These are phyloP conservation scores for Pyrenophora teres DNA, from an alignment of 2,329 filamentous ascomycete species.

Conservation along the genomic window DNA sequence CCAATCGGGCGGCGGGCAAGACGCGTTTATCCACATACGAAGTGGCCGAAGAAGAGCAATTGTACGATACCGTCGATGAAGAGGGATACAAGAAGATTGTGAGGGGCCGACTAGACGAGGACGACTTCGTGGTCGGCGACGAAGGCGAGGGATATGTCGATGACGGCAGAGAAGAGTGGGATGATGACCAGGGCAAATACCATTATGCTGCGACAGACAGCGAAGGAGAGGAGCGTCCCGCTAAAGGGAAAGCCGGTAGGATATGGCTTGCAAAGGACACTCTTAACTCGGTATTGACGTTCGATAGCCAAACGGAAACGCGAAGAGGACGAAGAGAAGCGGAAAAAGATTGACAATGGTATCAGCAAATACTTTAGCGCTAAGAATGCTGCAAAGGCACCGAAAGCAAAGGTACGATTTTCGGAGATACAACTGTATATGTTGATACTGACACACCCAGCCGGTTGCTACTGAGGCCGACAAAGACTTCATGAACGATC, in stretches of 20 bases:
- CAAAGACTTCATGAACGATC: conserved; percentile 80
- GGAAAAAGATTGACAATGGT: conserved; percentile 84
- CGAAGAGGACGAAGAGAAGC: conserved; percentile 82
- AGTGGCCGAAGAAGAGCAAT: conserved; percentile 77
- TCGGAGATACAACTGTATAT: neutral
- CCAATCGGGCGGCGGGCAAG: conserved; percentile 85
- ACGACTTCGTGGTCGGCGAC: conserved; percentile 98
- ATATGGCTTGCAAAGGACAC: neutral
- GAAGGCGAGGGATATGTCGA: conserved; percentile 97
- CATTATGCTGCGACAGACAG: conserved; percentile 67
- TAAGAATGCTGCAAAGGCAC: conserved; percentile 64
- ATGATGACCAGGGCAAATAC: conserved; percentile 73
- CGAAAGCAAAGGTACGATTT: conserved; percentile 76
- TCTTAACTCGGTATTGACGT: conserved; percentile 21
- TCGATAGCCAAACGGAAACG: conserved; percentile 78
- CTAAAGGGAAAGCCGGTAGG: conserved; percentile 63
- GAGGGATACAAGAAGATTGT: conserved; percentile 97
- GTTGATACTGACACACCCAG: conserved; percentile 51
- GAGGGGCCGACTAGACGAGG: conserved; percentile 82
- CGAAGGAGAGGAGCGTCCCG: conserved; percentile 72
- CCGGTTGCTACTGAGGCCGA: conserved; percentile 82
- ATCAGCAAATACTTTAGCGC: conserved; percentile 95
- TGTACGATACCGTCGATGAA: conserved; percentile 97
- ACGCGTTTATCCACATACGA: conserved; percentile 87
- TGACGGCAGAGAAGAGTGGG: conserved; percentile 77